Conservation (phyloP, 164 flowering plant genomes). For the Magnolia sinica region DNA sequence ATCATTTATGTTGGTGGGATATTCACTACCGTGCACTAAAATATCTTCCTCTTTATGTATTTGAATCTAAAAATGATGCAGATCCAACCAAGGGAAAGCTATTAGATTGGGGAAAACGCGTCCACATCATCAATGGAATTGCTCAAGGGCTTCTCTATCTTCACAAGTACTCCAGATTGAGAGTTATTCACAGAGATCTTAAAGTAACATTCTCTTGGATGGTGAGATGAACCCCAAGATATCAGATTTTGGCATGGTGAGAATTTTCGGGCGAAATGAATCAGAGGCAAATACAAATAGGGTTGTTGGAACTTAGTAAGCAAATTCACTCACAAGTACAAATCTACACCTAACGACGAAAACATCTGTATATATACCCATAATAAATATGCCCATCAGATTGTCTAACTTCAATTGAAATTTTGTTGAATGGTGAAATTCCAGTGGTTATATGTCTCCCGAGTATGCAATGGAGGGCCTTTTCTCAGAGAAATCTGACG, state of each 20-base stretch:
- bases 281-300: slow-evolving; percentile 21
- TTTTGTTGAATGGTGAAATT: slow-evolving; percentile 5
- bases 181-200: slow-evolving; percentile 32
- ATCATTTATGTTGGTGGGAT: no score
- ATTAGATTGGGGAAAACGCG: slow-evolving; percentile 33
- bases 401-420: no score
- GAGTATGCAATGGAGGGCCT: not conserved
- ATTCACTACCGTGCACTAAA: slow-evolving; percentile 22
- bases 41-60: slow-evolving; percentile 6
- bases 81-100: not conserved
- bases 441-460: not conserved
- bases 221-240: slow-evolving; percentile 27
- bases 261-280: slow-evolving; percentile 19
- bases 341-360: no score
- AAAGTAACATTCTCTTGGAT: slow-evolving; percentile 30
- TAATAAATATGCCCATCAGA: no score
- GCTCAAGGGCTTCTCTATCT: slow-evolving; percentile 44
- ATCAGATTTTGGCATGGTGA: slow-evolving; percentile 35
- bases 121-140: slow-evolving; percentile 30
- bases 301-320: slow-evolving; percentile 22
- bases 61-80: not conserved
- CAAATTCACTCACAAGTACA: no score
- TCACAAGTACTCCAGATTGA: slow-evolving; percentile 39
- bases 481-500: not conserved
- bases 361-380: no score